These are phyloP conservation scores for Saccharomycopsis crataegensis DNA, from an alignment of 1,139 yeast genomes.

Conservation along the genomic window DNA sequence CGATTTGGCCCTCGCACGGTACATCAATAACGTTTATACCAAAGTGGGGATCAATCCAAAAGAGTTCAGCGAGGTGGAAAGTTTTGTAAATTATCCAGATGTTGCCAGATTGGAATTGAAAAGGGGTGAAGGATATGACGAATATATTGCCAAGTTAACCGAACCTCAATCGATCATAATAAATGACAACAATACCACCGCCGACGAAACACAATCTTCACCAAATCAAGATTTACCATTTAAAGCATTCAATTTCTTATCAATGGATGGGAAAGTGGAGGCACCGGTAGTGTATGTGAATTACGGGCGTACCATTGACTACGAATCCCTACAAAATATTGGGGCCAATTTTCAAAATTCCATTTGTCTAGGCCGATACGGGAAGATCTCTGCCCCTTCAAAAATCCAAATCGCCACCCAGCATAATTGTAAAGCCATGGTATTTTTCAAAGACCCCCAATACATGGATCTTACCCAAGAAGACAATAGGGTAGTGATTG, in stretches of 20 bases:
- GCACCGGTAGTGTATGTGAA: constrained; percentile 54
- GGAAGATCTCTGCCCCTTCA: constrained; percentile 42
- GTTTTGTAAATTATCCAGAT: constrained; percentile 56
- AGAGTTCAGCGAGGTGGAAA: constrained; percentile 42
- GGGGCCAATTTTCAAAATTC: constrained; percentile 33
- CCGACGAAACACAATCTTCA: constrained; percentile 25
- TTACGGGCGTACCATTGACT: constrained; percentile 58
- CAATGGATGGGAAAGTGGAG: constrained; percentile 49
- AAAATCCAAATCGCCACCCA: constrained; percentile 47
- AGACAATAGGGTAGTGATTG: constrained; percentile 5
- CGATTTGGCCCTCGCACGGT: constrained; percentile 62
- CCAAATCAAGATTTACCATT: constrained; percentile 31
- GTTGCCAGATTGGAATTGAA: constrained; percentile 23
- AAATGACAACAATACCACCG: background rate
- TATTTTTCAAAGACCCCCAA: constrained; percentile 40
- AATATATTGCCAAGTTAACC: constrained; percentile 26
- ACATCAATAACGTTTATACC: constrained; percentile 49
- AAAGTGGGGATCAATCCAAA: constrained; percentile 49
- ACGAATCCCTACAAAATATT: constrained; percentile 33
- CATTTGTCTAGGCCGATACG: constrained; percentile 58
- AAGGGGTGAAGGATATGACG: constrained; percentile 13
- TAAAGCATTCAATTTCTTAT: constrained; percentile 60
- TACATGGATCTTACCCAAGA: constrained; percentile 7
- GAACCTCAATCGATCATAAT: background rate
- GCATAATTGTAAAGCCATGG: constrained; percentile 45